phyloP scores from a whole-genome alignment of 805 yeast genomes.

The Alloascoidea hylecoeti region DNA sequence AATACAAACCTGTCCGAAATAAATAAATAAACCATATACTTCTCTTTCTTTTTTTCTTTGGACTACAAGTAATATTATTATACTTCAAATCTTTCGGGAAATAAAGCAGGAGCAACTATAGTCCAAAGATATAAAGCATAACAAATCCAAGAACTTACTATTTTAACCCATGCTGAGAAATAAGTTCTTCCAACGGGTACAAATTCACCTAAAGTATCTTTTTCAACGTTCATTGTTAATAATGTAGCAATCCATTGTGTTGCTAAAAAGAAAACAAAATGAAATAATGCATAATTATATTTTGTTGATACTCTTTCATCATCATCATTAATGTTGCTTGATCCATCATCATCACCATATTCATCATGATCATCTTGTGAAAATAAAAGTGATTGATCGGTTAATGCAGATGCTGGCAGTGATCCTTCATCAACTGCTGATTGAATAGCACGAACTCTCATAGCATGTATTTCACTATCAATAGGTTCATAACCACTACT shows the following conservation, averaged over 20 bases:
- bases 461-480: slow-evolving; percentile 36
- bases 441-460: slow-evolving; percentile 76
- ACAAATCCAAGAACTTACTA: slow-evolving; percentile 86
- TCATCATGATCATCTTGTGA: slow-evolving; percentile 20
- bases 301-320: slow-evolving; percentile 51
- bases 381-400: slow-evolving; percentile 51
- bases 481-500: slow-evolving; percentile 20
- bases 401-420: slow-evolving; percentile 81
- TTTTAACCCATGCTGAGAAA: slow-evolving; percentile 90
- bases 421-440: slow-evolving; percentile 97
- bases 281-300: slow-evolving; percentile 82
- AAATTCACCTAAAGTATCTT: slow-evolving; percentile 75
- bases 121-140: slow-evolving; percentile 83
- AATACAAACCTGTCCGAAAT: no score
- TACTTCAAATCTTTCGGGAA: slow-evolving; percentile 76
- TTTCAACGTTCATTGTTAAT: slow-evolving; percentile 80
- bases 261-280: slow-evolving; percentile 82
- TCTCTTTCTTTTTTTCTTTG: no score
- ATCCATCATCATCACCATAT: slow-evolving; percentile 23
- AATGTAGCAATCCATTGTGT: slow-evolving; percentile 95
- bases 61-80: no score
- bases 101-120: slow-evolving; percentile 72
- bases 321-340: slow-evolving; percentile 36
- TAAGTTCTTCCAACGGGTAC: slow-evolving; percentile 96
- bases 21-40: no score